Base-by-base conservation (phyloP, 2,329 filamentous ascomycete genomes). In the Triangularia verruculosa region DNA sequence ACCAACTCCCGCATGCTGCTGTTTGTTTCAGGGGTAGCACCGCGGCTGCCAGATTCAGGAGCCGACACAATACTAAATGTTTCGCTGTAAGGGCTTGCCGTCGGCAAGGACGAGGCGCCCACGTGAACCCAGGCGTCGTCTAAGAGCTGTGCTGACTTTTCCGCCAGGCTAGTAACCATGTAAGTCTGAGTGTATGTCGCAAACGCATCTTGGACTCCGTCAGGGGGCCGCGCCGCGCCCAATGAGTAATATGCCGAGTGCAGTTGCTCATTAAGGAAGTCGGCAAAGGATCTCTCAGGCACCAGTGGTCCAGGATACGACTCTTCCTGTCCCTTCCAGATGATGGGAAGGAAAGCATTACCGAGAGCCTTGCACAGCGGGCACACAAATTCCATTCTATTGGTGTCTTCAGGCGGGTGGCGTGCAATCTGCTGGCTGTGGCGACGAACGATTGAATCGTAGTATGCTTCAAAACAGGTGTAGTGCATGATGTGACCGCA, bases 401-500 rank as follows among this genome's bases (percentile, higher is more conserved):
- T 82, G 1, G 92, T 83, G 61, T 89, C 85, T 74, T 99, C 96
- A 0, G 95, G 95, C 70, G 98, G 95, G 70, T 97, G 92, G 13
- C 95, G 86, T 7, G 95, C 93, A 75, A 99, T 97, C 74, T 99
- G 95, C 71, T 95, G 92, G 20, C 86, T 86, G 73, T 99, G 96
- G 43, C 95, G 86, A 65, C 93, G 85, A 60, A 89, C 83, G 0
- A 92, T 96, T 3, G 94, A 92, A 54, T 91, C 86, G 68, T 92
- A 90, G 73, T 98, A 99, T 47, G 90, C 86, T 72, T 97, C 93
- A 73, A 99, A 99, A 77, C 95, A 99, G 69, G 86, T 88, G 74
- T 91, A 98, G 75, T 99, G 95, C 95, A 99, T 99, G 72, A 99
- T 96, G 75, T 99, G 95, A 2, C 95, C 95, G 76, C 95, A 99